Base-by-base conservation (phyloP, 176 grass and related monocot genomes). In the Avena atlantica region DNA sequence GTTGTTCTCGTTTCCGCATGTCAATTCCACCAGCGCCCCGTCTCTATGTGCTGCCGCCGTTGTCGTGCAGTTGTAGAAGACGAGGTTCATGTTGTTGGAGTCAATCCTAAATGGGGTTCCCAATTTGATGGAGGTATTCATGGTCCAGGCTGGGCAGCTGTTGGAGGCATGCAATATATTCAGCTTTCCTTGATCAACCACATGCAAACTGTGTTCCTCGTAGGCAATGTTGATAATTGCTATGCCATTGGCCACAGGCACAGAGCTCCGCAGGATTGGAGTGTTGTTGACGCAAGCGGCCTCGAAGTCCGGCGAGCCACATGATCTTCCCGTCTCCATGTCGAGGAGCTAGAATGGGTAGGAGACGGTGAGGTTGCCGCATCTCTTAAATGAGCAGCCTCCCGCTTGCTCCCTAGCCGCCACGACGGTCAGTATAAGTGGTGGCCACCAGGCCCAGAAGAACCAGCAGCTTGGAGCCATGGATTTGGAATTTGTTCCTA, bases 31-130 rank as follows among this genome's bases (percentile, higher is more conserved):
- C n/a, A 88, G 47, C 1, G 15, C 51, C 2, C 20, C 8, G 6
- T 75, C 78, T 3, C 3, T 2, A 8, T 1, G 2, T 3, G 7
- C 19, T 9, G 59, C 25, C 2, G 9, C 45, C 24, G n/a, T 11
- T 58, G 40, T 47, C 2, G 50, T 77, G 78, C 86, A 88, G 14
- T 31, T 11, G 79, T 88, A 88, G 60, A 88, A 83, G 31, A 83
- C 67, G 34, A 88, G 87, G 62, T 88, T 76, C 37, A 36, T 7
- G 23, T 83, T 88, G 73, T 3, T 17, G 10, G 62, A 13, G 62
- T 63, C 47, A 61, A 88, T 15, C 6, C 4, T 69, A 40, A 88
- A 83, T 10, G 73, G 80, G 8, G 23, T 17, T 0, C 23, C 36
- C 0, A 88, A 17, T 21, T 78, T 88, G 61, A 49, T 21, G 16